These are phyloP conservation scores for Rachicladosporium sp. DNA, from an alignment of 2,329 filamentous ascomycete species.

Conservation along the genomic window DNA sequence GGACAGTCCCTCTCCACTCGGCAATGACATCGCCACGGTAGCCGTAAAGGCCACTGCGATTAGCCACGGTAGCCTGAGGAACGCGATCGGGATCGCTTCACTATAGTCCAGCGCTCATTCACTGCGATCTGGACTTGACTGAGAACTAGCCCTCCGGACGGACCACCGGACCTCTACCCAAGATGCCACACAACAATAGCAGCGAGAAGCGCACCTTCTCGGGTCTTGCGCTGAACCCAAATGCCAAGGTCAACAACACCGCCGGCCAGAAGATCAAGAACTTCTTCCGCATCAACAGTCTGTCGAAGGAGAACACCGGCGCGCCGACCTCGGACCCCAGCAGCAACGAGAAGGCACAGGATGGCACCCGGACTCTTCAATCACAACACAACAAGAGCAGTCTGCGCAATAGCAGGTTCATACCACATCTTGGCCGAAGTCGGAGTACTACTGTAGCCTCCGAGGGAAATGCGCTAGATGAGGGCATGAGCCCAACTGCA, in stretches of 20 bases:
- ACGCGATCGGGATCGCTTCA: no score
- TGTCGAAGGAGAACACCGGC: conserved; percentile 30
- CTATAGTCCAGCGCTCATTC: no score
- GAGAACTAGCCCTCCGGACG: no score
- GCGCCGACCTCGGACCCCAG: conserved; percentile 21
- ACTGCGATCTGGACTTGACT: no score
- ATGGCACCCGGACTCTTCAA: conserved; percentile 37
- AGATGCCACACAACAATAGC: conserved; percentile 17
- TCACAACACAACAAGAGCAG: conserved; percentile 43
- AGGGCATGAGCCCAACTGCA: conserved; percentile 79
- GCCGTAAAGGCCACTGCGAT: no score
- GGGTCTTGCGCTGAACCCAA: conserved; percentile 30
- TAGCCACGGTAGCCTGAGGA: no score
- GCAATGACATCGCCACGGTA: no score
- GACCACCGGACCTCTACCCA: conserved; percentile 10
- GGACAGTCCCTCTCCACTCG: no score
- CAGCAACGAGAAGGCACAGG: conserved; percentile 20
- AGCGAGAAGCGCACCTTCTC: conserved; percentile 38
- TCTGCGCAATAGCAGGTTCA: conserved; percentile 78
- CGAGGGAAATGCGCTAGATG: conserved; percentile 82
- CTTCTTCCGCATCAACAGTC: conserved; percentile 54
- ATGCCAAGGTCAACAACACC: conserved; percentile 36
- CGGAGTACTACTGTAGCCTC: conserved; percentile 83
- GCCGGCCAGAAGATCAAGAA: conserved; percentile 54
- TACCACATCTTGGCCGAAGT: conserved; percentile 75